These are phyloP conservation scores for Rhynchospora pubera DNA, from an alignment of 176 grass and related monocot genomes.

Conservation along the genomic window DNA sequence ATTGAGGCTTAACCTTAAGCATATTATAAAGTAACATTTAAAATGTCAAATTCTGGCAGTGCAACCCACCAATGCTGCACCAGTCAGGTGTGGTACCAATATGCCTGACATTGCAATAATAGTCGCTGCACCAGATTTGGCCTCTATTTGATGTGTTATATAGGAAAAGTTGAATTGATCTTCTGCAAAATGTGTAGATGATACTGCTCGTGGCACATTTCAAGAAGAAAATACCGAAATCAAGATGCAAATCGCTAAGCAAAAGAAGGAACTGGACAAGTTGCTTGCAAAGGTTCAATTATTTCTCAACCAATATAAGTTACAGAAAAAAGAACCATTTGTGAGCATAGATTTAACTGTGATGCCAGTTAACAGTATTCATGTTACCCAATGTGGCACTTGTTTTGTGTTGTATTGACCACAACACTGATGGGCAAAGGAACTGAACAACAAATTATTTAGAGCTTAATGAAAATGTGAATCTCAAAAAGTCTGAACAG, in stretches of 20 bases:
- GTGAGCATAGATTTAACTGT: background rate
- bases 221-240: slow-evolving; percentile 46
- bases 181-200: slow-evolving; percentile 32
- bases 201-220: slow-evolving; percentile 30
- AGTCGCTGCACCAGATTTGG: background rate
- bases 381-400: background rate
- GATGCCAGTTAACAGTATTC: background rate
- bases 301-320: slow-evolving; percentile 3
- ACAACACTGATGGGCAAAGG: background rate
- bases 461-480: background rate
- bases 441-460: background rate
- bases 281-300: slow-evolving; percentile 57
- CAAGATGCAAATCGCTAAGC: slow-evolving; percentile 34
- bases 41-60: background rate
- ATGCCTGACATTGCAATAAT: background rate
- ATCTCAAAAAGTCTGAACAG: background rate
- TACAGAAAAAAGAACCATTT: background rate
- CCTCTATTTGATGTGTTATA: background rate
- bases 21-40: background rate
- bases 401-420: background rate
- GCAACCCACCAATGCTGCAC: background rate
- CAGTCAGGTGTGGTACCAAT: background rate
- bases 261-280: slow-evolving; percentile 68
- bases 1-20: background rate
- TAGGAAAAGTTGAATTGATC: background rate